Percentiles rank a stretch among this genome's conserved stretches.
Evolutionary conservation across 371 early-diverging fungal species (phyloP).

Genomic region (Mycotypha africana): DNA sequence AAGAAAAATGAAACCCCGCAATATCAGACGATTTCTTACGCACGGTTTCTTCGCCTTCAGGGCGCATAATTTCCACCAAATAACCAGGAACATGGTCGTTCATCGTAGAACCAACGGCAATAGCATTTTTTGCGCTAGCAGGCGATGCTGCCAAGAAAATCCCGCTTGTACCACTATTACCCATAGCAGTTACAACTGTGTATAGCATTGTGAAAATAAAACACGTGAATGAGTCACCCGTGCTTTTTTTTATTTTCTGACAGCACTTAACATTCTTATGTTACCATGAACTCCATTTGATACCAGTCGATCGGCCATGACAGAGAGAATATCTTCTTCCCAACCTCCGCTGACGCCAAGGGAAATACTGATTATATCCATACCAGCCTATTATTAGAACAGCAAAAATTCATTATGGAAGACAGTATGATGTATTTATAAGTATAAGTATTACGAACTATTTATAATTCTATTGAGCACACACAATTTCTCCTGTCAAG

Average conservation of each 20-base stretch:
- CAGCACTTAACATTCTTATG: too few species aligned
- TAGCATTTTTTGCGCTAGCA: constrained; percentile 47
- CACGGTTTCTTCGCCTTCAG: too few species aligned
- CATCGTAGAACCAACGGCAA: constrained; percentile 64
- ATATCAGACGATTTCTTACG: too few species aligned
- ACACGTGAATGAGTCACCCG: too few species aligned
- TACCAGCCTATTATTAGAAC: constrained; percentile 13
- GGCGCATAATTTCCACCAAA: constrained; percentile 10
- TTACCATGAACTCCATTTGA: constrained; percentile 28
- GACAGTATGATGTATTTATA: too few species aligned
- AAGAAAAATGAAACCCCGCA: too few species aligned
- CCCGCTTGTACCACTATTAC: constrained; percentile 66
- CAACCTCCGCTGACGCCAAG: constrained; percentile 24
- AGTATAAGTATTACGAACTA: too few species aligned
- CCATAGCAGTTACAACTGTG: constrained; percentile 39
- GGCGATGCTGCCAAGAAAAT: constrained; percentile 54
- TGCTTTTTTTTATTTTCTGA: too few species aligned
- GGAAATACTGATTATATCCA: constrained; percentile 21
- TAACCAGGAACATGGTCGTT: constrained; percentile 27
- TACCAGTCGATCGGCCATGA: constrained; percentile 27
- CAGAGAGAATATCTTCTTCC: constrained; percentile 24
- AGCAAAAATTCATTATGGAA: not conserved
- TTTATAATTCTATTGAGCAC: too few species aligned
- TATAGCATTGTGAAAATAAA: too few species aligned
- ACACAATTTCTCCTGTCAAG: too few species aligned